Evolutionary conservation across 2,329 filamentous ascomycete genomes (phyloP).

Genomic region (Botrytis paeoniae): DNA sequence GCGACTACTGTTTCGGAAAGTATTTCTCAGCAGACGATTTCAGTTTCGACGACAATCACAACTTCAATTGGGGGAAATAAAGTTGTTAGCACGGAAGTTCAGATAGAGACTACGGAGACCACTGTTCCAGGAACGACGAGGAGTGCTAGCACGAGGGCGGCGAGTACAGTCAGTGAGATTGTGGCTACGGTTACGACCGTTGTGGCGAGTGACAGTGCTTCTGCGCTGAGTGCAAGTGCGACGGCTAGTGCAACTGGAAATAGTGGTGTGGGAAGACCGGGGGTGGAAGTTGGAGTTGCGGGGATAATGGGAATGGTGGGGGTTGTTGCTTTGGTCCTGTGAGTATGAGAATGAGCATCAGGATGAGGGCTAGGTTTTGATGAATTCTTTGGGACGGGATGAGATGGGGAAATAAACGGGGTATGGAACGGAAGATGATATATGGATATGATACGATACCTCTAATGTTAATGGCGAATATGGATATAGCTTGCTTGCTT

Average conservation of each 20-base stretch:
- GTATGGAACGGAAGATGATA: not conserved
- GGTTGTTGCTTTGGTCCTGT: not conserved
- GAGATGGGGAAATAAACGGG: not conserved
- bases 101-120: constrained; percentile 21
- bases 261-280: not conserved
- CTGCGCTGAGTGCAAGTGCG: not conserved
- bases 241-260: constrained; percentile 9
- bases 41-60: not conserved
- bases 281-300: not conserved
- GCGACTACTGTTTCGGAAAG: constrained; percentile 11
- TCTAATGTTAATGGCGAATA: constrained; percentile 2
- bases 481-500: not conserved
- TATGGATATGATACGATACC: constrained; percentile 6
- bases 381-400: not conserved
- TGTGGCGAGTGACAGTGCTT: not conserved
- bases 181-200: constrained; percentile 21
- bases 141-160: constrained; percentile 3
- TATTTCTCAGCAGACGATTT: not conserved
- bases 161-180: constrained; percentile 13
- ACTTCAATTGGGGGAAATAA: not conserved
- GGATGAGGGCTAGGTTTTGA: not conserved
- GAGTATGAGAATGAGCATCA: not conserved
- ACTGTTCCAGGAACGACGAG: constrained; percentile 23
- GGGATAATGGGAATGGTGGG: not conserved
- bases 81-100: not conserved